phyloP scores from a whole-genome alignment of 2,329 filamentous ascomycete genomes.

The Fusarium phyllophilum region DNA sequence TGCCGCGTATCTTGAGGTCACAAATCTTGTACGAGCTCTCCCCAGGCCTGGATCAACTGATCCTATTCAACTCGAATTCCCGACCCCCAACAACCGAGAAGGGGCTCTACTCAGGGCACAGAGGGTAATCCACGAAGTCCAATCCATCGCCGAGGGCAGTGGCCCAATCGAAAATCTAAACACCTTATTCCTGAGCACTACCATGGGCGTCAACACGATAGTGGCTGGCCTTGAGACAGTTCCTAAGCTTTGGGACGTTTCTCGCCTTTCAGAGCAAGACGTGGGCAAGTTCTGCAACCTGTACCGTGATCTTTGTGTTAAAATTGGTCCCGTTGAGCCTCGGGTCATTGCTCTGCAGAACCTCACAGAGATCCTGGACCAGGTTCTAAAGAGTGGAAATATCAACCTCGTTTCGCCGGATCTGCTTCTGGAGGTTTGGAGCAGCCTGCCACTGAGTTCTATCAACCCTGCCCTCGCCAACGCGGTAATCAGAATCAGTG shows the following conservation, averaged over 20 bases:
- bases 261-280: slow-evolving; percentile 38
- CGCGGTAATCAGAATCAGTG: slow-evolving; percentile 60
- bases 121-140: slow-evolving; percentile 50
- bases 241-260: slow-evolving; percentile 46
- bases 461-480: slow-evolving; percentile 62
- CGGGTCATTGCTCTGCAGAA: slow-evolving; percentile 59
- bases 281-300: slow-evolving; percentile 52
- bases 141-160: slow-evolving; percentile 44
- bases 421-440: slow-evolving; percentile 55
- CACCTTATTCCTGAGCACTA: slow-evolving; percentile 43
- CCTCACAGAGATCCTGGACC: slow-evolving; percentile 58
- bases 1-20: slow-evolving; percentile 58
- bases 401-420: slow-evolving; percentile 47
- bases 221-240: slow-evolving; percentile 50
- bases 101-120: slow-evolving; percentile 56
- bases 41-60: slow-evolving; percentile 35
- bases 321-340: slow-evolving; percentile 55
- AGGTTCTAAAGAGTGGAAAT: slow-evolving; percentile 45
- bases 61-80: slow-evolving; percentile 35
- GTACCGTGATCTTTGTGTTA: slow-evolving; percentile 56
- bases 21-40: slow-evolving; percentile 54
- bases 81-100: slow-evolving; percentile 26
- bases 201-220: slow-evolving; percentile 50
- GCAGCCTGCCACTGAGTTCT: slow-evolving; percentile 48
- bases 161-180: slow-evolving; percentile 40